Conservation (phyloP, 495 filamentous ascomycete species). For the Penicillium desertorum region DNA sequence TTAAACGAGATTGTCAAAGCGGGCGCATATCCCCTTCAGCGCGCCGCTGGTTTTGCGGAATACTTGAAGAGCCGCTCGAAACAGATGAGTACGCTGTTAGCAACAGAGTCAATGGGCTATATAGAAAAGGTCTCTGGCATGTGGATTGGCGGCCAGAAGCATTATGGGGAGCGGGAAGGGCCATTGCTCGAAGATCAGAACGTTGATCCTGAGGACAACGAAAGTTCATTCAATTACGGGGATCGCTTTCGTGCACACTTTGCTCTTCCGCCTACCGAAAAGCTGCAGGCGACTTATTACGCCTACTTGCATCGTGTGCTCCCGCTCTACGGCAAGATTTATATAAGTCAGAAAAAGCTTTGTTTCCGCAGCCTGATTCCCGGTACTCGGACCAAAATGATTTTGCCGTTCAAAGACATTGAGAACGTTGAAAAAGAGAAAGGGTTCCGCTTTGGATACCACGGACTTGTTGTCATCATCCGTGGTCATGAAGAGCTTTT, state of each 20-base stretch:
- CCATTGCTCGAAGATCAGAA: conserved; percentile 61
- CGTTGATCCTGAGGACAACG: conserved; percentile 64
- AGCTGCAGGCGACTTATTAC: conserved; percentile 88
- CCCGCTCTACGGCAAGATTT: conserved; percentile 95
- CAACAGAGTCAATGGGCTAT: conserved; percentile 95
- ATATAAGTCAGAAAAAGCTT: conserved; percentile 84
- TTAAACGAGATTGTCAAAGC: conserved; percentile 63
- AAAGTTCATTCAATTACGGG: conserved; percentile 59
- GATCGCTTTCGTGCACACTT: conserved; percentile 89
- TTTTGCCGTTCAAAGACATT: conserved; percentile 86
- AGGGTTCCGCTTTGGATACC: conserved; percentile 89
- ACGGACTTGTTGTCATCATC: conserved; percentile 87
- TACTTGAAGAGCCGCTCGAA: conserved; percentile 75
- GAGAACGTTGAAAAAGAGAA: conserved; percentile 95
- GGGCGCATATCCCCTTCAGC: conserved; percentile 78
- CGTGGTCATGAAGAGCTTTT: conserved; percentile 95
- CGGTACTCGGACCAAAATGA: conserved; percentile 89
- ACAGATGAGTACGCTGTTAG: conserved; percentile 80
- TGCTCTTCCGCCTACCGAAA: conserved; percentile 78
- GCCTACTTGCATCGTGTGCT: conserved; percentile 83
- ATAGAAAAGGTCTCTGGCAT: conserved; percentile 96
- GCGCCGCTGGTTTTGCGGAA: conserved; percentile 79
- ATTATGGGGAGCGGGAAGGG: conserved; percentile 77
- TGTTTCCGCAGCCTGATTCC: conserved; percentile 92
- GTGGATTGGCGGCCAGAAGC: conserved; percentile 88